phyloP scores from a whole-genome alignment of 129 eudicot species.

The Ambrosia trifida region DNA sequence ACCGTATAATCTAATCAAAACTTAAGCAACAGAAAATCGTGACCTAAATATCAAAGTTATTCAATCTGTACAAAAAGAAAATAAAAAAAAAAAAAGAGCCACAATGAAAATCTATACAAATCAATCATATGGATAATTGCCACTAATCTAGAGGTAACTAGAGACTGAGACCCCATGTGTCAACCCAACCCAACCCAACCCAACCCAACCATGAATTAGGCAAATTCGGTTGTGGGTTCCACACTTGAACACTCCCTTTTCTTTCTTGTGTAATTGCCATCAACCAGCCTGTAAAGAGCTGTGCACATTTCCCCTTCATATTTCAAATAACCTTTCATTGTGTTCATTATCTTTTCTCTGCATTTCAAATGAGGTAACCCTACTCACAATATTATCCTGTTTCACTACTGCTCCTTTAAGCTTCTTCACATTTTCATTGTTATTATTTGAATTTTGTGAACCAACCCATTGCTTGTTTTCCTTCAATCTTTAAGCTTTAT shows the following conservation, averaged over 20 bases:
- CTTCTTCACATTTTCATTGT: constrained; percentile 12
- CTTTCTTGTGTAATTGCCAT: constrained; percentile 11
- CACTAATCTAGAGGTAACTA: constrained; percentile 10
- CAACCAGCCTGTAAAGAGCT: constrained; percentile 94
- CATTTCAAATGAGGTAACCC: constrained; percentile 27
- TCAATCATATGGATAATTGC: constrained; percentile 15
- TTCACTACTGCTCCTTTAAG: not conserved
- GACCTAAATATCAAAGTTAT: too few relatives aligned
- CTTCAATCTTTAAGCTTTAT: constrained; percentile 12
- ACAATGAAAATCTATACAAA: too few relatives aligned
- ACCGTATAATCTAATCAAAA: too few relatives aligned
- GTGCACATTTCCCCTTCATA: constrained; percentile 17
- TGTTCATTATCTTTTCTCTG: constrained; percentile 13
- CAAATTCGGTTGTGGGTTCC: constrained; percentile 44
- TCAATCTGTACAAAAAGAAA: too few relatives aligned
- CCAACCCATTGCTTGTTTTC: not conserved
- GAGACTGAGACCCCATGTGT: constrained; percentile 26
- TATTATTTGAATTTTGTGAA: too few relatives aligned
- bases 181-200: constrained; percentile 20
- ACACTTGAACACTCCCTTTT: not conserved
- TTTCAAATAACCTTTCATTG: constrained; percentile 41
- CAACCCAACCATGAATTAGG: constrained; percentile 20
- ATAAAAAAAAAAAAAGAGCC: too few relatives aligned
- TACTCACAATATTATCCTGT: not conserved
- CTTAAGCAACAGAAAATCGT: too few relatives aligned